A percentile compares a stretch with the other conserved stretches of the same genome.
phyloP scores from a whole-genome alignment of 179 eudicot species.

The Beta lomatogona region DNA sequence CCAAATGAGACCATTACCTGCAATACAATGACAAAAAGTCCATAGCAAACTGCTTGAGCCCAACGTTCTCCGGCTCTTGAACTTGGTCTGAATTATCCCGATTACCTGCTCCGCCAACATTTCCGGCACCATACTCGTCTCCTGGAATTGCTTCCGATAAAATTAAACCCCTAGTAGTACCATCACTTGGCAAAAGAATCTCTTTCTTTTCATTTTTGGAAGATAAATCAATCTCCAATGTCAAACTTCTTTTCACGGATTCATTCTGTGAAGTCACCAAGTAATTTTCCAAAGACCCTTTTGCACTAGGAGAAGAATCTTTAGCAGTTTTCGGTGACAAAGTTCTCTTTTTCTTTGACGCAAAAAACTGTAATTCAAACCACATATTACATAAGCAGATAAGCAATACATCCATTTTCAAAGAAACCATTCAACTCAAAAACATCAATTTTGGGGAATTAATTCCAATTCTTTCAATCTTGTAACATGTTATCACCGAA shows the following conservation, averaged over 20 bases:
- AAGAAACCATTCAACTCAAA: not conserved
- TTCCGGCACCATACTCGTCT: conserved; percentile 21
- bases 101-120: conserved; percentile 22
- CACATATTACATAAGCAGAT: not conserved
- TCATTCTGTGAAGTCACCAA: conserved; percentile 65
- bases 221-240: conserved; percentile 48
- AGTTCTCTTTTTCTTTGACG: conserved; percentile 72
- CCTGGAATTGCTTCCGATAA: conserved; percentile 25
- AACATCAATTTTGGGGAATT: not conserved
- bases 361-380: conserved; percentile 53
- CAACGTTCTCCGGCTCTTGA: conserved; percentile 31
- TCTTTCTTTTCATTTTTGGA: conserved; percentile 37
- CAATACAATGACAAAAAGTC: conserved; percentile 69
- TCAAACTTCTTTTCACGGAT: conserved; percentile 55
- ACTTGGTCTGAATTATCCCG: conserved; percentile 29
- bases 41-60: conserved; percentile 61
- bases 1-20: conserved; percentile 42
- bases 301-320: conserved; percentile 75
- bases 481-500: not conserved
- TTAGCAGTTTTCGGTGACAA: conserved; percentile 51
- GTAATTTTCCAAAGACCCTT: conserved; percentile 68
- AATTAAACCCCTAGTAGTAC: conserved; percentile 26
- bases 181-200: conserved; percentile 22
- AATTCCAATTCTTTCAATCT: not conserved
- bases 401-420: not conserved